Evolutionary conservation across 345 rosid genomes (phyloP), one percentile per base, ranked within the genome.

Genomic region (Hypericum androsaemum): DNA sequence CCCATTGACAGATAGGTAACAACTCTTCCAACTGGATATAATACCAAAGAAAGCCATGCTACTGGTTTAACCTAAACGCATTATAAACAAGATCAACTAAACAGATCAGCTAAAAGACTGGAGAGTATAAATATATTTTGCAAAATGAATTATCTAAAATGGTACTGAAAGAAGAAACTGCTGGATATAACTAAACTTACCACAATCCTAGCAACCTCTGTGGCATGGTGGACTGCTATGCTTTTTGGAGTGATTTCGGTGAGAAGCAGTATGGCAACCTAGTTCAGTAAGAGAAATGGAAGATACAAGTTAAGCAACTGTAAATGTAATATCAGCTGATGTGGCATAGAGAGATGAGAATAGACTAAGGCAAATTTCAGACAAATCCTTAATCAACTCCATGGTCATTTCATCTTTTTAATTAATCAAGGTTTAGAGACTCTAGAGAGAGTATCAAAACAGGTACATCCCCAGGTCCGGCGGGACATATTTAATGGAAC

Each of bases 181-280:
- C 5, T 39, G 41, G 58, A 37, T 52, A 38, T 51, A 36, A 37
- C n/a, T 38, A 44, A 41, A 71, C 85, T 76, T 73, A 92, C 98
- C 86, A 92, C 98, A 78, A 85, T 53, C 63, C 95, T 74, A 71
- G 86, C 98, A 60, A 92, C 98, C 59, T 88, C 97, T 49, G 88
- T 77, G 45, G 97, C 82, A 81, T 88, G 78, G 69, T 88, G 98
- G 61, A 92, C 97, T 12, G 98, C 98, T 58, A 92, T 71, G 73
- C 98, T 92, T 73, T 92, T 92, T 46, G 98, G 98, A 74, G 97
- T 92, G 60, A 92, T 92, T 78, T 92, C 98, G 14, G 98, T 88
- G 22, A 92, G 87, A 49, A 92, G 94, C 70, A 92, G 69, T 47
- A 92, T 67, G 43, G 94, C 90, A 64, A 92, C 98, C 98, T 92